Conservation (phyloP, 768 basidiomycete species). For the Trametes sanguinea region DNA sequence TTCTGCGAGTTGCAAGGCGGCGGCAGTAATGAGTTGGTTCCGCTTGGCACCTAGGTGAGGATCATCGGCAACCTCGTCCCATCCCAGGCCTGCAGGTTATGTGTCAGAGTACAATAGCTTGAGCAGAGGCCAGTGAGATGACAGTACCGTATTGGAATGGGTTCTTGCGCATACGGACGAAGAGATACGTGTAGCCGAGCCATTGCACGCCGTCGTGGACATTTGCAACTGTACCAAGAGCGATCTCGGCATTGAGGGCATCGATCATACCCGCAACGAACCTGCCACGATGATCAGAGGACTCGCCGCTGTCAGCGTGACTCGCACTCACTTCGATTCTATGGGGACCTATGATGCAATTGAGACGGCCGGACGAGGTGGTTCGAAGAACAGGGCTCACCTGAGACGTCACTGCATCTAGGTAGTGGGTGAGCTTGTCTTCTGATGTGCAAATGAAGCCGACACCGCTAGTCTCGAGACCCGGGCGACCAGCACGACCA, state of each 20-base stretch:
- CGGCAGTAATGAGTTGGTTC: constrained; percentile 60
- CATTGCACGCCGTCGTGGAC: constrained; percentile 86
- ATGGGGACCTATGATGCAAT: constrained; percentile 71
- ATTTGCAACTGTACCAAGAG: constrained; percentile 91
- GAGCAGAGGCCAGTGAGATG: not conserved
- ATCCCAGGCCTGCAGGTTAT: constrained; percentile 60
- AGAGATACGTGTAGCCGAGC: constrained; percentile 97
- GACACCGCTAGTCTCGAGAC: constrained; percentile 88
- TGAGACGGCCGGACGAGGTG: not conserved
- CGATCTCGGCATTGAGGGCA: constrained; percentile 91
- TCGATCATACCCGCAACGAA: constrained; percentile 87
- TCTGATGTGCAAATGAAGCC: constrained; percentile 96
- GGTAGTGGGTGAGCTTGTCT: constrained; percentile 90
- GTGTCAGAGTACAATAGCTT: not conserved
- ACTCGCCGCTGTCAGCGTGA: not conserved
- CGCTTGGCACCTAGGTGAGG: constrained; percentile 72
- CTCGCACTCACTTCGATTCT: constrained; percentile 78
- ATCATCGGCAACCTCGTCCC: constrained; percentile 69
- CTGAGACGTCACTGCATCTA: constrained; percentile 85
- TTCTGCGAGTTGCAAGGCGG: constrained; percentile 66
- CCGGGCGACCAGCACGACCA: constrained; percentile 90
- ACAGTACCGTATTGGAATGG: constrained; percentile 93
- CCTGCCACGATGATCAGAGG: constrained; percentile 31
- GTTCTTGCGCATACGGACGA: constrained; percentile 92
- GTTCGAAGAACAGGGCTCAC: constrained; percentile 41